Conservation (phyloP, 2,329 filamentous ascomycete species). For the Cladophialophora immunda region DNA sequence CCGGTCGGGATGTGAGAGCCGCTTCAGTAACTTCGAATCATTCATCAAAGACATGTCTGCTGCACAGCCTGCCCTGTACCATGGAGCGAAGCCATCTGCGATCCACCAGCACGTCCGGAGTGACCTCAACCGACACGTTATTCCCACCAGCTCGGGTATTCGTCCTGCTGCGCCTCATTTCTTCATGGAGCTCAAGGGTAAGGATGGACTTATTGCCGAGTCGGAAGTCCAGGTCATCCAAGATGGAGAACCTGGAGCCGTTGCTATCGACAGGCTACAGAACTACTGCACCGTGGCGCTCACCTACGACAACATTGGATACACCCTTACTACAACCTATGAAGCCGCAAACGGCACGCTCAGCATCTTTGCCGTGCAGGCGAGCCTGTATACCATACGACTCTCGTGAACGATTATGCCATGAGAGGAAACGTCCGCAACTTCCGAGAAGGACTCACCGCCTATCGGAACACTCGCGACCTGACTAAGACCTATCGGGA, state of each 20-base stretch:
- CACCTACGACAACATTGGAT: no score
- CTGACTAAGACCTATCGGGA: slow-evolving; percentile 50
- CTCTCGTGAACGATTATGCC: slow-evolving; percentile 43
- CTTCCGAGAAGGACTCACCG: slow-evolving; percentile 47
- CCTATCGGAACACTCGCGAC: slow-evolving; percentile 54
- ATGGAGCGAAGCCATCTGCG: slow-evolving; percentile 16
- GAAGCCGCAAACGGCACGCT: slow-evolving; percentile 5
- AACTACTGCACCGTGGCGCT: no score
- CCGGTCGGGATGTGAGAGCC: neutral
- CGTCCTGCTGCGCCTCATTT: slow-evolving; percentile 28
- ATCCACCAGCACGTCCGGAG: no score
- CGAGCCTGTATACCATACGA: slow-evolving; percentile 53
- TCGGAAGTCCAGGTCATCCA: neutral
- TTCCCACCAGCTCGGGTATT: slow-evolving; percentile 38
- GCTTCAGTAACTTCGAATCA: slow-evolving; percentile 27
- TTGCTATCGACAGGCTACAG: no score
- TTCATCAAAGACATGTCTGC: slow-evolving; percentile 21
- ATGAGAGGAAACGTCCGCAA: slow-evolving; percentile 44
- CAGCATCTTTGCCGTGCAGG: slow-evolving; percentile 34
- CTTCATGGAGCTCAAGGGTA: slow-evolving; percentile 31
- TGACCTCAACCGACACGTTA: slow-evolving; percentile 15
- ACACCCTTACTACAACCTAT: no score
- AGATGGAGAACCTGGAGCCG: no score
- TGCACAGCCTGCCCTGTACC: slow-evolving; percentile 25
- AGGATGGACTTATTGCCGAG: slow-evolving; percentile 18